These are phyloP conservation scores for Pseudonitzschia pungens DNA, from an alignment of 108 stramenopile species.

Conservation along the genomic window DNA sequence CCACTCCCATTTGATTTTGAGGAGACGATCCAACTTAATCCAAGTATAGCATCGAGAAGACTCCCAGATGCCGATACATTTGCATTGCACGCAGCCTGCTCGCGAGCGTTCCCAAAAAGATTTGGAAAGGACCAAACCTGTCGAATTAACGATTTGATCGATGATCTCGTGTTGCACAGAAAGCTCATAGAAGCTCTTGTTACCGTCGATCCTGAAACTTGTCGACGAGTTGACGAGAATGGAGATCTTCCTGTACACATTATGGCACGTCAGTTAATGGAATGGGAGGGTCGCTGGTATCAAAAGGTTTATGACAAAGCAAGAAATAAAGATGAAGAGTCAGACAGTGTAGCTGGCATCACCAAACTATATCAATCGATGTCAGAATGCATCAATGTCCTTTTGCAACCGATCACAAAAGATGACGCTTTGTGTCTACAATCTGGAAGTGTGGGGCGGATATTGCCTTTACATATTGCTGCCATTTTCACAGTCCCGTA, in stretches of 20 bases:
- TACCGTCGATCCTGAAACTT: slow-evolving; percentile 28
- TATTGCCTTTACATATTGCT: slow-evolving; percentile 69
- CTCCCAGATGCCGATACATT: slow-evolving; percentile 15
- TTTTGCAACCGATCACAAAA: slow-evolving; percentile 43
- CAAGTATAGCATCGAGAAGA: slow-evolving; percentile 16
- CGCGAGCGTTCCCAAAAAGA: slow-evolving; percentile 34
- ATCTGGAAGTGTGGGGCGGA: slow-evolving; percentile 43
- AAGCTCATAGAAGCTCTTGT: slow-evolving; percentile 18
- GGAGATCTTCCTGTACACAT: slow-evolving; percentile 61
- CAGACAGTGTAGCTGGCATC: slow-evolving; percentile 23
- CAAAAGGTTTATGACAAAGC: slow-evolving; percentile 45
- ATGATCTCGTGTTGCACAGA: slow-evolving; percentile 26
- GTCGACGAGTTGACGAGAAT: slow-evolving; percentile 28
- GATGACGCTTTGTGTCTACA: slow-evolving; percentile 31
- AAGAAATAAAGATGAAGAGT: slow-evolving; percentile 19
- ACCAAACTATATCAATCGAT: slow-evolving; percentile 47
- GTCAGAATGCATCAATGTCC: slow-evolving; percentile 46
- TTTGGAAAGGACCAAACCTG: slow-evolving; percentile 24
- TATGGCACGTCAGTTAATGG: slow-evolving; percentile 47
- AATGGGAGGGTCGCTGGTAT: slow-evolving; percentile 63
- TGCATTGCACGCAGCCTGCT: slow-evolving; percentile 40
- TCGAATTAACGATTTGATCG: slow-evolving; percentile 25
- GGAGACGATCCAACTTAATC: slow-evolving; percentile 16
- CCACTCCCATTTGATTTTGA: slow-evolving; percentile 15
- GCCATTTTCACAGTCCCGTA: slow-evolving; percentile 49